phyloP scores from a whole-genome alignment of 495 filamentous ascomycete species.

The Trichocladium antarcticum region DNA sequence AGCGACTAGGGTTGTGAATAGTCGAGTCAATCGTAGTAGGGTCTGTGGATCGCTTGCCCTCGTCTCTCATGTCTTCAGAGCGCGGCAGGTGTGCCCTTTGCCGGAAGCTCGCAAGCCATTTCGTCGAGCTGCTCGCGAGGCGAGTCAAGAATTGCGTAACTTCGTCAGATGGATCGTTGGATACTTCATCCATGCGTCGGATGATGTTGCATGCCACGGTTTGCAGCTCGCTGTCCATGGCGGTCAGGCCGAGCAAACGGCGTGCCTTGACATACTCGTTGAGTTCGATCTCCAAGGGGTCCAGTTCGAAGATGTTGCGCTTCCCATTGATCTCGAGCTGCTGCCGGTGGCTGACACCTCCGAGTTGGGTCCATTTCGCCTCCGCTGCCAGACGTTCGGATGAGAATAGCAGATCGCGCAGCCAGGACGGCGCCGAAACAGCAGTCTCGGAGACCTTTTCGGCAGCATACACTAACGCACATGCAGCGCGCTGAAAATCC shows the following conservation, averaged over 20 bases:
- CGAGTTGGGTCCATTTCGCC: conserved; percentile 13
- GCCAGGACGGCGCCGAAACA: conserved; percentile 35
- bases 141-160: conserved; percentile 41
- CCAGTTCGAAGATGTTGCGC: conserved; percentile 37
- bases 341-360: conserved; percentile 18
- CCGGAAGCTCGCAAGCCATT: conserved; percentile 40
- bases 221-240: conserved; percentile 44
- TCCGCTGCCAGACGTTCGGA: conserved; percentile 26
- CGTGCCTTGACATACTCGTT: conserved; percentile 39
- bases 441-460: conserved; percentile 24
- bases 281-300: conserved; percentile 38
- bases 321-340: conserved; percentile 39
- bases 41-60: conserved; percentile 38
- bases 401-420: conserved; percentile 43
- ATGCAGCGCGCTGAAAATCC: conserved; percentile 36
- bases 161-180: conserved; percentile 32
- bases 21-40: conserved; percentile 42
- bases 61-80: conserved; percentile 37
- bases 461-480: conserved; percentile 32
- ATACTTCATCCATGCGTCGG: conserved; percentile 37
- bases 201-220: conserved; percentile 41
- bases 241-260: conserved; percentile 41
- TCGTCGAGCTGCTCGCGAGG: conserved; percentile 30
- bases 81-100: conserved; percentile 40
- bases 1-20: conserved; percentile 42